Evolutionary conservation across 1,284 basidiomycete genomes (phyloP), one percentile per base, ranked within the genome.

Genomic region (Vanrija pseudolonga): DNA sequence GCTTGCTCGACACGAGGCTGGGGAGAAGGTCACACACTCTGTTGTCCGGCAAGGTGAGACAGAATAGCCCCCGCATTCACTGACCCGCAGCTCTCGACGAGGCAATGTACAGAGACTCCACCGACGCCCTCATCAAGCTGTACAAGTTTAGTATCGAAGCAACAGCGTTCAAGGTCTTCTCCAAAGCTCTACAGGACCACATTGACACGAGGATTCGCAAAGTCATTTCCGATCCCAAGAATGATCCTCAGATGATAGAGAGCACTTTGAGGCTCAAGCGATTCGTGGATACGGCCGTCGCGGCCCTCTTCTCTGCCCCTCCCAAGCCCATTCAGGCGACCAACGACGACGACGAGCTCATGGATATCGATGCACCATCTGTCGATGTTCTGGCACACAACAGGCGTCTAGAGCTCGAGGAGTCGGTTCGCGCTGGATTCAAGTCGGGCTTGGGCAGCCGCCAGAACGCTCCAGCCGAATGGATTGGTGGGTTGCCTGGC

Each of bases 391-490:
- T 18, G 19, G 39, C 19, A 15, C 39, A 40, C 28, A 37, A 22
- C 18, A 11, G 43, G 18, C 43, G 43, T 24, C 60, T 72, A 4
- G 71, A 72, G 45, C 57, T 72, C 39, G 60, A 69, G 58, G 68
- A 80, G 54, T 76, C 78, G 1, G 72, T 80, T 38, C 71, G 80
- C 39, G 86, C 89, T 55, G 89, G 87, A 0, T 94, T 96, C 76
- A 80, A 84, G n/a, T 77, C 74, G 14, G 91, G 89, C 36, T 88
- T 98, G 78, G 88, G 87, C 67, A 81, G 83, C 22, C 82, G 93
- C 20, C 84, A 85, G 51, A 88, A 86, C 68, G 93, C 89, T 61
- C 92, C 92, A 5, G 94, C 95, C 0, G 94, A 97, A 76, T 87
- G 94, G 83, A 89, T 96, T 54, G 78, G 77, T 77, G 26, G 56